phyloP scores from a whole-genome alignment of 345 rosid species.

The Boechera retrofracta region DNA sequence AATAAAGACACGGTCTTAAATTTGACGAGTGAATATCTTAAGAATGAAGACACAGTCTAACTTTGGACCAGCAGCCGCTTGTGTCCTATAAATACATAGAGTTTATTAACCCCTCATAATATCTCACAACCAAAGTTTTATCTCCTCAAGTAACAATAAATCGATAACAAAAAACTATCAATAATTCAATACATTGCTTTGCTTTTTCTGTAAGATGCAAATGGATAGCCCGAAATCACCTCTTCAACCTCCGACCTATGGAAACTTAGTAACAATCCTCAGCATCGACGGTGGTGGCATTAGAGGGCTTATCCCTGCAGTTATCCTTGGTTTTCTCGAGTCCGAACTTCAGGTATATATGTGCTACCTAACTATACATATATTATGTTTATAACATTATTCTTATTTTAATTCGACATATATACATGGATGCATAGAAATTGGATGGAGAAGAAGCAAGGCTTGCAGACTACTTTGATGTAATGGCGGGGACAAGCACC shows the following conservation, averaged over 20 bases:
- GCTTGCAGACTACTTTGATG: slow-evolving; percentile 71
- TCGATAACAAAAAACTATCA: background rate
- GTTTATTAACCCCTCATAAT: background rate
- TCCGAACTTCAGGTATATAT: slow-evolving; percentile 67
- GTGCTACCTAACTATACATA: background rate
- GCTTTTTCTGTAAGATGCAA: slow-evolving; percentile 4
- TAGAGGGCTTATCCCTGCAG: slow-evolving; percentile 72
- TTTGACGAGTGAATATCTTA: slow-evolving; percentile 9
- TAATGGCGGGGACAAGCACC: slow-evolving; percentile 67
- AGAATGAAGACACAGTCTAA: slow-evolving; percentile 20
- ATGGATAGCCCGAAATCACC: slow-evolving; percentile 57
- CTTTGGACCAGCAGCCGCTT: background rate
- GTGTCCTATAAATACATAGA: slow-evolving; percentile 29
- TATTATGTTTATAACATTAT: background rate
- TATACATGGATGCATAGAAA: slow-evolving; percentile 50
- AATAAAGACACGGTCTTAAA: slow-evolving; percentile 17
- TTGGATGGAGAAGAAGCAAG: slow-evolving; percentile 68
- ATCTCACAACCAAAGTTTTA: slow-evolving; percentile 22
- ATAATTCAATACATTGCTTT: background rate
- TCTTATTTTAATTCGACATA: background rate
- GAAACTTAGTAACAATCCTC: slow-evolving; percentile 62
- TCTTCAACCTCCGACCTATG: slow-evolving; percentile 61
- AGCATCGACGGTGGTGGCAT: slow-evolving; percentile 88
- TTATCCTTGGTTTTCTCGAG: slow-evolving; percentile 66
- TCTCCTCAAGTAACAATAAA: background rate